Evolutionary conservation across 345 rosid genomes (phyloP).

Genomic region (Xanthoceras sorbifolium): DNA sequence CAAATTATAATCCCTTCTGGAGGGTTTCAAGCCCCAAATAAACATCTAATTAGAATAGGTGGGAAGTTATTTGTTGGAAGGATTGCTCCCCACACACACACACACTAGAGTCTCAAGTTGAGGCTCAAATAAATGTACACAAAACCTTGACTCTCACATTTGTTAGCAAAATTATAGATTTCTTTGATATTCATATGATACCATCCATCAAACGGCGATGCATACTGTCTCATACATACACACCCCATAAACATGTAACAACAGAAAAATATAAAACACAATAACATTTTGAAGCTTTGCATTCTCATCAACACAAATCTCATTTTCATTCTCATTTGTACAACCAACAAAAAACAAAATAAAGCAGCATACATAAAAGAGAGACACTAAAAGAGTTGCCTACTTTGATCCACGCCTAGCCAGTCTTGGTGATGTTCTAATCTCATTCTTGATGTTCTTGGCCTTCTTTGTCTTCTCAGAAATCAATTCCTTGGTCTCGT

Average conservation of each 20-base stretch:
- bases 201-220: no score
- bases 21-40: background rate
- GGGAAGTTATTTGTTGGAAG: background rate
- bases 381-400: background rate
- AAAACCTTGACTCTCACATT: no score
- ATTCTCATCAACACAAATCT: background rate
- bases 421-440: conserved; percentile 68
- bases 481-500: conserved; percentile 21
- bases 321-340: background rate
- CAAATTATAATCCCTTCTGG: background rate
- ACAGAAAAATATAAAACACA: background rate
- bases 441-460: conserved; percentile 12
- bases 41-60: background rate
- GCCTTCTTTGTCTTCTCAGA: conserved; percentile 17
- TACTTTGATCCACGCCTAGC: conserved; percentile 33
- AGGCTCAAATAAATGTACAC: no score
- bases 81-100: no score
- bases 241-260: background rate
- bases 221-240: no score
- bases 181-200: no score
- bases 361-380: background rate
- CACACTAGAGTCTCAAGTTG: no score
- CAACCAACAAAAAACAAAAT: background rate
- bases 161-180: no score
- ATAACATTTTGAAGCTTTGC: no score